Conservation (phyloP, 306 rosid species). For the Canavalia ensiformis region DNA sequence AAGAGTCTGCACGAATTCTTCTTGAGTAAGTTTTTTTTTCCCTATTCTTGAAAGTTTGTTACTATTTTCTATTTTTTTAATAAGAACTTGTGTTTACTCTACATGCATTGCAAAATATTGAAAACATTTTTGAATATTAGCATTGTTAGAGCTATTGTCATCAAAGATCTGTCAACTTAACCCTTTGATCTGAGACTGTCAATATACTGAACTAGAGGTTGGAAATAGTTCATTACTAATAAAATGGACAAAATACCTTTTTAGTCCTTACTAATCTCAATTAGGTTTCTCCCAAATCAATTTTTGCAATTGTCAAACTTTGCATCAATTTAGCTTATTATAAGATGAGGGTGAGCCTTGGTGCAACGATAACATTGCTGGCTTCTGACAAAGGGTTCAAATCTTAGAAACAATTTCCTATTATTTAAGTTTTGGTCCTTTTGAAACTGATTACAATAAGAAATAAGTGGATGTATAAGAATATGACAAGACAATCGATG, state of each 20-base stretch:
- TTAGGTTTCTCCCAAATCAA: background rate
- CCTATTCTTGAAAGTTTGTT: background rate
- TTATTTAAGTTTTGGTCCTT: background rate
- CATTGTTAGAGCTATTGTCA: constrained; percentile 5
- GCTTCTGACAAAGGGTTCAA: background rate
- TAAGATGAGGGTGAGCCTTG: background rate
- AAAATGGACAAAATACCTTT: background rate
- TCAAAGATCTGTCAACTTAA: background rate
- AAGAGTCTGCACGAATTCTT: constrained; percentile 83
- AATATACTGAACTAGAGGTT: constrained; percentile 1
- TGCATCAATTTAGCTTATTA: background rate
- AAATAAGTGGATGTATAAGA: background rate
- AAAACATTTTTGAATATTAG: constrained; percentile 26
- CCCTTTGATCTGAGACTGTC: constrained; percentile 1
- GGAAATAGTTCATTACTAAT: background rate
- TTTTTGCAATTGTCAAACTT: background rate
- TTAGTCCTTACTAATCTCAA: background rate
- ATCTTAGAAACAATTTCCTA: background rate
- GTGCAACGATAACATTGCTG: background rate
- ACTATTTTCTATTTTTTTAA: background rate
- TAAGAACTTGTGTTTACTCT: constrained; percentile 16
- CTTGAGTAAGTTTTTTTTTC: constrained; percentile 63
- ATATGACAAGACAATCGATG: constrained; percentile 24
- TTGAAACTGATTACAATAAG: background rate
- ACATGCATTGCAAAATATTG: constrained; percentile 17